A percentile compares a stretch with the other conserved stretches of the same genome.
phyloP scores from a whole-genome alignment of 352 stramenopile species.

The Labyrinthula sp. region DNA sequence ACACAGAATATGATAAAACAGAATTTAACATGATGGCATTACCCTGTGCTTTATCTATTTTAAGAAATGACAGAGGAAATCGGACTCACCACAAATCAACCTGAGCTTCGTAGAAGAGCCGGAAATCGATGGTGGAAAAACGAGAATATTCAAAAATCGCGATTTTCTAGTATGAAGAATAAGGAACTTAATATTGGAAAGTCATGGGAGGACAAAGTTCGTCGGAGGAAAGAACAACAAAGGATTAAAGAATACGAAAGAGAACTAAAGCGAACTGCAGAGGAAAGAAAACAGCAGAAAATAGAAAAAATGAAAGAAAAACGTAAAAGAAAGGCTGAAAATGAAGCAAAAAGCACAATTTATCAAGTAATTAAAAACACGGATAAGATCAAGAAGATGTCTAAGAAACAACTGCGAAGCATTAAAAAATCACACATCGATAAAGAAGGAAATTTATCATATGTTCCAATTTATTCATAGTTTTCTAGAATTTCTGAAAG shows the following conservation, averaged over 20 bases:
- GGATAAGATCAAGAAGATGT: conserved; percentile 64
- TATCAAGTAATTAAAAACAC: conserved; percentile 62
- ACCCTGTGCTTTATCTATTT: no score
- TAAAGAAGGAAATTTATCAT: conserved; percentile 63
- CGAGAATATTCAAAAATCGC: no score
- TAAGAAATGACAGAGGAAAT: no score
- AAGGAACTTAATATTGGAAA: no score
- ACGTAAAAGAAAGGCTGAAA: conserved; percentile 58
- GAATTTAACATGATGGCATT: no score
- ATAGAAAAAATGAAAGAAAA: conserved; percentile 56
- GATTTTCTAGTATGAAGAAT: no score
- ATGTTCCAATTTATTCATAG: conserved; percentile 46
- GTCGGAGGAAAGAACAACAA: conserved; percentile 48
- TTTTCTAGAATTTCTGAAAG: no score
- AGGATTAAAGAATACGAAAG: conserved; percentile 53
- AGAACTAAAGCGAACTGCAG: conserved; percentile 48
- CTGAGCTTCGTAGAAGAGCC: no score
- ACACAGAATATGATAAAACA: no score
- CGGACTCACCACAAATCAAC: no score
- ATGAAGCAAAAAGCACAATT: conserved; percentile 48
- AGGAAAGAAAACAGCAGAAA: conserved; percentile 48
- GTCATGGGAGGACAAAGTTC: conserved; percentile 60
- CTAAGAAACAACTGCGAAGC: conserved; percentile 67
- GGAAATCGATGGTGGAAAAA: no score
- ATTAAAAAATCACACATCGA: conserved; percentile 68